phyloP scores from a whole-genome alignment of 2,329 filamentous ascomycete species.

The Pyrenophora seminiperda region DNA sequence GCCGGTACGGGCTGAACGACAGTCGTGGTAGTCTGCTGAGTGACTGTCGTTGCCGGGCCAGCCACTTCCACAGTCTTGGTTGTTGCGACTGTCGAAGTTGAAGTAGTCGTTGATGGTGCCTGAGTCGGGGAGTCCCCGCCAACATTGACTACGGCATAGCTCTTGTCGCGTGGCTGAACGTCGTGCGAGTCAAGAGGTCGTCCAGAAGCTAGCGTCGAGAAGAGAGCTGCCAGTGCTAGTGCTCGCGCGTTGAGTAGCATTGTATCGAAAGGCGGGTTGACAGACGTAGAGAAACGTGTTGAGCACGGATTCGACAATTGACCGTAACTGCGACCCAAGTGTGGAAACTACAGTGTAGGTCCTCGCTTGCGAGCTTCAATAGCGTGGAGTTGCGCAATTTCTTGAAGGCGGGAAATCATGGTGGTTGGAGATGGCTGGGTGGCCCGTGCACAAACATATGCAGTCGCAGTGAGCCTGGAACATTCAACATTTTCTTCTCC shows the following conservation, averaged over 20 bases:
- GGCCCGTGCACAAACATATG: slow-evolving; percentile 16
- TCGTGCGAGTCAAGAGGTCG: slow-evolving; percentile 35
- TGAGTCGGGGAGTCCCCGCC: slow-evolving; percentile 42
- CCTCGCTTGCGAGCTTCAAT: slow-evolving; percentile 29
- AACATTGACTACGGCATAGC: slow-evolving; percentile 49
- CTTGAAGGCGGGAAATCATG: slow-evolving; percentile 36
- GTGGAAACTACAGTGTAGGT: slow-evolving; percentile 17
- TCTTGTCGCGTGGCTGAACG: slow-evolving; percentile 35
- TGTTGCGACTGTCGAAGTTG: slow-evolving; percentile 28
- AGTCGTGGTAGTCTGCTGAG: slow-evolving; percentile 32
- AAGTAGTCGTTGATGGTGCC: slow-evolving; percentile 26
- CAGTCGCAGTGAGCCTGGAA: slow-evolving; percentile 4
- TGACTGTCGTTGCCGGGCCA: slow-evolving; percentile 29
- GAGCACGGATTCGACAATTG: slow-evolving; percentile 17
- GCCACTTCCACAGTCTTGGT: slow-evolving; percentile 38
- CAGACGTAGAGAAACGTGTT: slow-evolving; percentile 15
- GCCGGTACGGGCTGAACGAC: slow-evolving; percentile 17
- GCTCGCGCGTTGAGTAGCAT: slow-evolving; percentile 36
- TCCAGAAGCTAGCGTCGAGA: slow-evolving; percentile 29
- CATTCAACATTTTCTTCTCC: background rate
- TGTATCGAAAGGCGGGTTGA: slow-evolving; percentile 12
- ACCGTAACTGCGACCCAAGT: slow-evolving; percentile 12
- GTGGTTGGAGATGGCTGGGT: slow-evolving; percentile 38
- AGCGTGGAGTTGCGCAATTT: slow-evolving; percentile 18
- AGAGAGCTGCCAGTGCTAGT: slow-evolving; percentile 27